Conservation (phyloP, 2,329 filamentous ascomycete genomes). For the Zasmidium angulare region DNA sequence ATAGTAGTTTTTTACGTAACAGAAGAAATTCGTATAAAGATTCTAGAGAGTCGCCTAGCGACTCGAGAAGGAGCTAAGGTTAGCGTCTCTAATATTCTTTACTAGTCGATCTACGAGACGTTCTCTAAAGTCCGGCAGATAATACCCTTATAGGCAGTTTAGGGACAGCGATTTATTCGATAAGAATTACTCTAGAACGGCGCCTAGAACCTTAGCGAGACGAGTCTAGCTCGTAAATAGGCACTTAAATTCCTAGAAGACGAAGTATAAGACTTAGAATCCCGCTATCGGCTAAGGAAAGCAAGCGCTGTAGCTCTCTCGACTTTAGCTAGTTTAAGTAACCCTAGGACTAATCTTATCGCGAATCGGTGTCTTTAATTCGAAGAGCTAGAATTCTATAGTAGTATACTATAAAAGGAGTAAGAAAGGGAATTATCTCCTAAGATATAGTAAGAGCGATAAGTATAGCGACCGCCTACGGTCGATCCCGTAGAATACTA, state of each 20-base stretch:
- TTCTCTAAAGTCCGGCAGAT: slow-evolving; percentile 49
- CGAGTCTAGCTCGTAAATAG: slow-evolving; percentile 20
- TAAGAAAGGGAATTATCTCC: slow-evolving; percentile 68
- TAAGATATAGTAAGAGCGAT: slow-evolving; percentile 60
- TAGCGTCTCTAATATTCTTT: slow-evolving; percentile 50
- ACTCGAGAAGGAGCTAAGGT: slow-evolving; percentile 7
- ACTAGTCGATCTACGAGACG: slow-evolving; percentile 61
- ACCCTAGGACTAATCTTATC: slow-evolving; percentile 20
- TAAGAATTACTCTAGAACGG: slow-evolving; percentile 10
- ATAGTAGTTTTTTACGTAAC: slow-evolving; percentile 62
- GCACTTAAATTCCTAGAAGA: slow-evolving; percentile 53
- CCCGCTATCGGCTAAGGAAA: slow-evolving; percentile 45
- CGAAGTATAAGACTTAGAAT: slow-evolving; percentile 54
- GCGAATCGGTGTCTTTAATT: slow-evolving; percentile 20
- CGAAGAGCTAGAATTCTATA: slow-evolving; percentile 15
- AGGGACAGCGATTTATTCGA: slow-evolving; percentile 54
- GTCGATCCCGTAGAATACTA: too few species aligned
- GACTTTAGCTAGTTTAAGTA: neutral
- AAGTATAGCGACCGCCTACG: slow-evolving; percentile 49
- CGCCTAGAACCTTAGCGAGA: slow-evolving; percentile 2
- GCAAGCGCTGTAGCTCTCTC: slow-evolving; percentile 28
- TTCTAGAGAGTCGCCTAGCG: slow-evolving; percentile 32
- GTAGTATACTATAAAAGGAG: slow-evolving; percentile 57
- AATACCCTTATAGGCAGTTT: slow-evolving; percentile 60
- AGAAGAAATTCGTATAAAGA: slow-evolving; percentile 58